Evolutionary conservation across 495 filamentous ascomycete species (phyloP), one percentile per base, ranked within the genome.

Genomic region (Annulohypoxylon stygium): DNA sequence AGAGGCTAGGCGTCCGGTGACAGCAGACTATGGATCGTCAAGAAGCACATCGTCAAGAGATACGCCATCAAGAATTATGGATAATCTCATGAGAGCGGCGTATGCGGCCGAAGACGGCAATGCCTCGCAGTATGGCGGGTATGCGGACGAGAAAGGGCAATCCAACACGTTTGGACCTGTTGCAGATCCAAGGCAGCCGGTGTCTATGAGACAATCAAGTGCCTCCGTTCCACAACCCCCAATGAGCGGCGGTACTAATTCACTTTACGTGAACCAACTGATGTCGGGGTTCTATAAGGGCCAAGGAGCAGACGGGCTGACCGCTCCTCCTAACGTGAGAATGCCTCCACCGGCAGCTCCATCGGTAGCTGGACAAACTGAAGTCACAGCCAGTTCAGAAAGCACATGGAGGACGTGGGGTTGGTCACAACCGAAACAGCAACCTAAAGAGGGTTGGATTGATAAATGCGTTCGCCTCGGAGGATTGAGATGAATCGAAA

Each of bases 41-140:
- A 58, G 30, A 8, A 70, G 26, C 16, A 76, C 70, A 8, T 59
- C 76, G 25, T 78, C 78, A 1, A 58, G 26, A 7, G 70, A 39
- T 23, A 77, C 72, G 14, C 62, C 75, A 34, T 78, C 78, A 0
- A 75, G 73, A 41, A 80, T 78, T 33, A 71, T 81, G 63, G 75
- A 78, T 33, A 76, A 81, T 20, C 76, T 81, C 2, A 73, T 81
- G 47, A 69, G 75, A 11, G 70, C 76, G 2, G 77, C 79, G 7
- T 78, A 81, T 37, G 79, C 78, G 4, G 78, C 77, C 48, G 78
- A 79, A 11, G 77, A 78, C 60, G 79, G 79, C 33, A 63, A 64
- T 12, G 69, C 48, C 54, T 70, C 61, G 4, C 65, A 69, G 57
- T 66, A 69, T 36, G 70, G 61, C 16, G 62, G 12, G 2, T 70